Evolutionary conservation across 441 rosid species (phyloP).

Genomic region (Populus hybrid): DNA sequence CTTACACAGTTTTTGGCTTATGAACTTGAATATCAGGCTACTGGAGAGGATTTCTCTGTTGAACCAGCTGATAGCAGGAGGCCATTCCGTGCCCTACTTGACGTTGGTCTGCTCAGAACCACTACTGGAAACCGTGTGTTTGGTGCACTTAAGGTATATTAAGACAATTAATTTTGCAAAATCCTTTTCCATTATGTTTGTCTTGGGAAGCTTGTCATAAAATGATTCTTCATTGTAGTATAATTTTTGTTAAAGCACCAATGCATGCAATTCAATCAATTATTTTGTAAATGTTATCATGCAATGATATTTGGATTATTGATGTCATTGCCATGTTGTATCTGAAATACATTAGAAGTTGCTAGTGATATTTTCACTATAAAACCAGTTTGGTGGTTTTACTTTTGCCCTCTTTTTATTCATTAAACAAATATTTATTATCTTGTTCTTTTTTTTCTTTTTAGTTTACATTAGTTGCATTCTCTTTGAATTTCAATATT

Average conservation of each 20-base stretch:
- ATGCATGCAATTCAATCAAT: neutral
- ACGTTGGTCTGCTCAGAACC: slow-evolving; percentile 83
- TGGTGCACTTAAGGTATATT: slow-evolving; percentile 77
- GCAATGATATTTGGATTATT: neutral
- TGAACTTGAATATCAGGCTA: slow-evolving; percentile 43
- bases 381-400: neutral
- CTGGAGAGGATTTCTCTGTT: slow-evolving; percentile 87
- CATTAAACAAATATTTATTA: neutral
- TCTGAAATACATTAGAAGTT: neutral
- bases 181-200: neutral
- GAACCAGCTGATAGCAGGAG: slow-evolving; percentile 85
- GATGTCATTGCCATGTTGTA: neutral
- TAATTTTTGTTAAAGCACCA: neutral
- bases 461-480: neutral
- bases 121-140: slow-evolving; percentile 91
- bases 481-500: neutral
- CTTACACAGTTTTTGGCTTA: neutral
- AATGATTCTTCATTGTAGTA: neutral
- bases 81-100: slow-evolving; percentile 97
- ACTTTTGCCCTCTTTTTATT: neutral
- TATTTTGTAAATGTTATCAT: neutral
- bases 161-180: neutral
- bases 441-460: neutral
- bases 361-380: neutral
- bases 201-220: neutral